phyloP scores from a whole-genome alignment of 2,329 filamentous ascomycete species.

The Coniella vitis region DNA sequence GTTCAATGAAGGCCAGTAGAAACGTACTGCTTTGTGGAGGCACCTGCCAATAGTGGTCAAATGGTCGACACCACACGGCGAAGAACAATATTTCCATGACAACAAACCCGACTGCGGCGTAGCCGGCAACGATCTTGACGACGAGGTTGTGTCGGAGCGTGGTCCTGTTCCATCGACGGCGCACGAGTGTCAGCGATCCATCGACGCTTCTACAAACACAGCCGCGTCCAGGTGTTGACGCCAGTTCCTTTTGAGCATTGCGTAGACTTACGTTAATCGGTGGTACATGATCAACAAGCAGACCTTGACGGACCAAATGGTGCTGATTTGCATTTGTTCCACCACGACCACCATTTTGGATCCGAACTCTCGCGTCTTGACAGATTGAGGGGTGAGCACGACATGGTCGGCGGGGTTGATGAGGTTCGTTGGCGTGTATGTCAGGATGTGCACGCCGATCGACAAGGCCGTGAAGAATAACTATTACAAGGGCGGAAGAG shows the following conservation, averaged over 20 bases:
- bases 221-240: too few species aligned
- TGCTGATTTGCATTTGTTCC: constrained; percentile 55
- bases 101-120: constrained; percentile 40
- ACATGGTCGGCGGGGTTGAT: constrained; percentile 41
- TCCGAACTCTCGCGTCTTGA: constrained; percentile 37
- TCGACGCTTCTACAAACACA: too few species aligned
- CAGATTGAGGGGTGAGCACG: constrained; percentile 37
- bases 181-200: neutral
- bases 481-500: too few species aligned
- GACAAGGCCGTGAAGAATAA: neutral
- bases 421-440: constrained; percentile 49
- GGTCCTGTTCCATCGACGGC: too few species aligned
- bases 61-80: constrained; percentile 49
- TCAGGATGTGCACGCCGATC: neutral
- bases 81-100: constrained; percentile 44
- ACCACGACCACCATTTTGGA: constrained; percentile 58
- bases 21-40: constrained; percentile 40
- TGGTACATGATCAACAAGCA: constrained; percentile 52
- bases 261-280: constrained; percentile 39
- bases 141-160: constrained; percentile 39
- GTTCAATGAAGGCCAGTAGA: neutral
- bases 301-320: constrained; percentile 49
- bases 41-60: constrained; percentile 50
- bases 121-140: constrained; percentile 42
- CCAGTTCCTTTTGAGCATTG: too few species aligned